Evolutionary conservation across 2,329 filamentous ascomycete genomes (phyloP), one percentile per base, ranked within the genome.

Genomic region (Calonectria henricotiae): DNA sequence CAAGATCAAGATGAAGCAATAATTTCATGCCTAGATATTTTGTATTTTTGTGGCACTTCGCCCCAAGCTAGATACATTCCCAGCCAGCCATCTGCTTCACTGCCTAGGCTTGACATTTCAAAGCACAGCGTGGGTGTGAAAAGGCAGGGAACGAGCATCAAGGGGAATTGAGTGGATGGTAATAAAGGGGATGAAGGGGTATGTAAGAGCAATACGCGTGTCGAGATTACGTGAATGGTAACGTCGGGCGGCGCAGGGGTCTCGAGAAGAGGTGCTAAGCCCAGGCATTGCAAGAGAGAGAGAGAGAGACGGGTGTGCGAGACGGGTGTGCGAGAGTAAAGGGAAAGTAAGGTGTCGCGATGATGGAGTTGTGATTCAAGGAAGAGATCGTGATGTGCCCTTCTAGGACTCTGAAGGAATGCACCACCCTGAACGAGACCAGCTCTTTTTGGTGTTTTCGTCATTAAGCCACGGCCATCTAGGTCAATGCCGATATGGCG

Each of bases 291-390:
- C 55, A 61, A 60, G 55, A 43, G 67, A 73, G 39, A 17, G 39
- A 20, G 41, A 20, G 41, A 73, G 74, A 71, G 71, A 75, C 20
- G 20, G 20, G 20, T 20, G 20, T 20, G 20, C 20, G 69, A 68
- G 67, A 73, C 68, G 70, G 67, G 68, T 73, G 74, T 73, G 74
- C 73, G 75, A 74, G 74, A 68, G 47, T 67, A 74, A 76, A 69
- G 70, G 67, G 70, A 72, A 67, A 73, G 70, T 65, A 72, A 73
- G 65, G 73, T 74, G 75, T 76, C 71, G 74, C 68, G 73, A 74
- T 69, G 72, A 72, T 71, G 62, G 72, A 75, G 77, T 75, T 76
- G 77, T 74, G 76, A 77, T 75, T 76, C 75, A 75, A 72, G 70
- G 67, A 62, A 76, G 74, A 74, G 75, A 72, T 74, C 76, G 73